phyloP scores from a whole-genome alignment of 2,329 filamentous ascomycete species.

The Hypomyces rosellus region DNA sequence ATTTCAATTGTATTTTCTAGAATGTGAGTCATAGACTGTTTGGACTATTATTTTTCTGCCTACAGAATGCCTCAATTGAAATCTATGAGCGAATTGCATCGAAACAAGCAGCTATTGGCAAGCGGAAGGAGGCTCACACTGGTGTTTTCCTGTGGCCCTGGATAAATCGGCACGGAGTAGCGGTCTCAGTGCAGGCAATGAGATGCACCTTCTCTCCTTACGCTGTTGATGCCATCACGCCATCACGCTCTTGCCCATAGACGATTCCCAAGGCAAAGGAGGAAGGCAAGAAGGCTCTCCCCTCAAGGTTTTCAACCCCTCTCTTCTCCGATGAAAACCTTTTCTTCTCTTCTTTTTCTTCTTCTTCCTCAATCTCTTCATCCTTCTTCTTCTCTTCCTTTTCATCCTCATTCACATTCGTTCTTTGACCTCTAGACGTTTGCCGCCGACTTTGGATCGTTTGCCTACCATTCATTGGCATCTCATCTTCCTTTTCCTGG shows the following conservation, averaged over 20 bases:
- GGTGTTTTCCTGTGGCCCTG: too few relatives aligned
- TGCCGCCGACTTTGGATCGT: slow-evolving; percentile 1
- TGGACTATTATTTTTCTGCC: too few relatives aligned
- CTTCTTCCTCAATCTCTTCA: slow-evolving; percentile 10
- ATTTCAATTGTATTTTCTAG: background rate
- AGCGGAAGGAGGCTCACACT: too few relatives aligned
- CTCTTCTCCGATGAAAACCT: background rate
- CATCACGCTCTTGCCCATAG: background rate
- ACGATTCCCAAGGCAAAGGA: background rate
- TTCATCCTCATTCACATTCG: slow-evolving; percentile 13
- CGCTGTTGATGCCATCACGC: background rate
- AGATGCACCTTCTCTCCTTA: too few relatives aligned
- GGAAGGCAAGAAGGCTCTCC: background rate
- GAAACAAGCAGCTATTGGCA: too few relatives aligned
- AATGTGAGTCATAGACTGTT: too few relatives aligned
- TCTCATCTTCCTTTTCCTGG: slow-evolving; percentile 2
- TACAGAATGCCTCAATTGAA: too few relatives aligned
- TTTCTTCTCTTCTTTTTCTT: slow-evolving; percentile 14
- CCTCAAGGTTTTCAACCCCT: background rate
- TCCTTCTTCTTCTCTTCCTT: slow-evolving; percentile 12
- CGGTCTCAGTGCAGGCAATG: too few relatives aligned
- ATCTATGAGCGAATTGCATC: too few relatives aligned
- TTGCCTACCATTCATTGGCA: slow-evolving; percentile 1
- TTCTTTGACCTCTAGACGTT: slow-evolving; percentile 6
- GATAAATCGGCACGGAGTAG: too few relatives aligned